Evolutionary conservation across 1,139 yeast species (phyloP).

Genomic region (Saccharomycopsis hybrid): DNA sequence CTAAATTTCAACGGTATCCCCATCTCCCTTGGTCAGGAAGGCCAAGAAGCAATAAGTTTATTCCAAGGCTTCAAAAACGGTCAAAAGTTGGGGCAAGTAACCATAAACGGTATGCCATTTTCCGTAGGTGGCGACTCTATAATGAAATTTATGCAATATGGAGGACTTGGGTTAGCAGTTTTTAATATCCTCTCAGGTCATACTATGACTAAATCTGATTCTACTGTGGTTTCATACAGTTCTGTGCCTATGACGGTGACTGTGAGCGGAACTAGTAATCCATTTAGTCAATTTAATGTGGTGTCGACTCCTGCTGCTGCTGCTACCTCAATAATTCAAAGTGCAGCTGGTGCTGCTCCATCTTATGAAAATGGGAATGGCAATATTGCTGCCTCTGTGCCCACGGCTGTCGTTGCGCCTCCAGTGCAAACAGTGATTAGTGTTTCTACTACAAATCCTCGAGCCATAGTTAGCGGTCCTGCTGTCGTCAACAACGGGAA

Average conservation of each 20-base stretch:
- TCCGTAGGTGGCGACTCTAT: conserved; percentile 11
- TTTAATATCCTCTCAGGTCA: conserved; percentile 13
- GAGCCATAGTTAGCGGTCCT: neutral
- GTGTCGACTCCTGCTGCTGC: neutral
- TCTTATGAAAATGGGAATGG: neutral
- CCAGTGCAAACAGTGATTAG: neutral
- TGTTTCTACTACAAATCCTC: neutral
- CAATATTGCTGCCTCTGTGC: conserved; percentile 1
- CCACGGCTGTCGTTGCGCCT: neutral
- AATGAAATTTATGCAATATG: conserved; percentile 16
- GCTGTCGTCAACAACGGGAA: neutral
- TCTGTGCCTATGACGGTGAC: conserved; percentile 14
- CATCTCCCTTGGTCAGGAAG: neutral
- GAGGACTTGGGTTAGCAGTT: conserved; percentile 20
- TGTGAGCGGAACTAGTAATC: neutral
- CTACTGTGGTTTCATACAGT: conserved; percentile 8
- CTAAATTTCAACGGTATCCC: conserved; percentile 1
- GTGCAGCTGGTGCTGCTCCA: neutral
- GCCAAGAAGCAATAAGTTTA: neutral
- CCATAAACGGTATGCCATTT: conserved; percentile 1
- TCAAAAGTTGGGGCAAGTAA: neutral
- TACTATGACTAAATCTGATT: conserved; percentile 8
- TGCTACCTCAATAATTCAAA: neutral
- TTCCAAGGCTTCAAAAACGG: conserved; percentile 1
- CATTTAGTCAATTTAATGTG: neutral